Evolutionary conservation across 176 grass and related monocot genomes (phyloP).

Genomic region (Cenchrus fungigraminus): DNA sequence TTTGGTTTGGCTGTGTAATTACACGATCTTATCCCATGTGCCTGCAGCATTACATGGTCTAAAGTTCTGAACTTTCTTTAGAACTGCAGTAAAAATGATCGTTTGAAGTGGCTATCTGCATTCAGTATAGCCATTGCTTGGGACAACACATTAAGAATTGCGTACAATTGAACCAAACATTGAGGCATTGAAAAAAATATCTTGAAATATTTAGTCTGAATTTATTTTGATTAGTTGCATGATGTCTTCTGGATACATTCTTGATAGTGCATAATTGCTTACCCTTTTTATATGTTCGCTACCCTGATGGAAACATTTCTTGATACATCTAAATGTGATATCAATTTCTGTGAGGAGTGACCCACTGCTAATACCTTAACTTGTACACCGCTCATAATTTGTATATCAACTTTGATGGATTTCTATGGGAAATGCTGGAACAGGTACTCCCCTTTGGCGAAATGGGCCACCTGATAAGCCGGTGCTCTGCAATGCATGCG

Average conservation of each 20-base stretch:
- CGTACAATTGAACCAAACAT: conserved; percentile 5
- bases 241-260: conserved; percentile 6
- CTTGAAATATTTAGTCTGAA: conserved; percentile 28
- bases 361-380: not conserved
- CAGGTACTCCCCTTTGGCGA: conserved; percentile 98
- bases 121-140: conserved; percentile 31
- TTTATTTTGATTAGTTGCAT: conserved; percentile 16
- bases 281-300: conserved; percentile 17
- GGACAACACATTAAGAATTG: conserved; percentile 9
- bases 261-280: conserved; percentile 36
- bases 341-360: not conserved
- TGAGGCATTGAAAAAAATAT: conserved; percentile 23
- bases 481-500: conserved; percentile 97
- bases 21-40: conserved; percentile 6
- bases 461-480: conserved; percentile 95
- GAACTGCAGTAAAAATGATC: conserved; percentile 25
- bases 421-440: conserved; percentile 44
- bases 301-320: not conserved
- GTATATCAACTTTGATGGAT: conserved; percentile 1
- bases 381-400: conserved; percentile 10
- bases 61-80: conserved; percentile 1
- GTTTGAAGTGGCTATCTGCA: conserved; percentile 21
- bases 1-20: conserved; percentile 29
- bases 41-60: conserved; percentile 14
- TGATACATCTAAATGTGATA: conserved; percentile 27